Base-by-base conservation (phyloP, 441 rosid genomes). In the Omphalea diandra region DNA sequence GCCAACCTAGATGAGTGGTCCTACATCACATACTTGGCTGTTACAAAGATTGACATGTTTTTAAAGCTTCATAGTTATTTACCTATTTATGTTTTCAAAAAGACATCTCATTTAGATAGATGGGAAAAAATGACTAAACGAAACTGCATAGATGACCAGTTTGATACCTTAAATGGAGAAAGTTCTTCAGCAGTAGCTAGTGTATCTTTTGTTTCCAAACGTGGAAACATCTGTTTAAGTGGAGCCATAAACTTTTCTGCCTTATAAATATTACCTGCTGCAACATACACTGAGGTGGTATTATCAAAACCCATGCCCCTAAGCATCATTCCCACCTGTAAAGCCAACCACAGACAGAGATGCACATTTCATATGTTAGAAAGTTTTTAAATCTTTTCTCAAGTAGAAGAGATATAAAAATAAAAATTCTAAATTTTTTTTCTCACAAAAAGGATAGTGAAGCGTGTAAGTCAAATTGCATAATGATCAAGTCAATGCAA, bases 271-370 rank as follows among this genome's bases (percentile, higher is more conserved):
- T 88, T 86, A 70, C 99, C 99, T 0, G 99, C 96, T 61, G 98
- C 97, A 33, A 89, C 86, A 65, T 88, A 95, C 17, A 95, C 86
- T 59, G 87, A 79, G 26, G 98, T 95, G 58, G 81, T 86, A 72
- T 86, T 93, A 77, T 84, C 84, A 70, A 90, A 95, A 62, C 98
- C 98, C 98, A 95, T 95, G 67, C 98, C 99, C 75, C 99, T 88
- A 67, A 95, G 98, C 97, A 95, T 88, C 95, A 95, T 85, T 66
- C 99, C 99, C 0, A 90, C 99, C 98, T 94, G 78, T 70, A 80
- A 80, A 41, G 71, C 52, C 59, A 68, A 40, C 40, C 61, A 73
- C n/a, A 14, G 20, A 33, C 11, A 66, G 36, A 32, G 15, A 15
- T 67, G 50, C 15, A 43, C n/a, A n/a, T n/a, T n/a, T 27, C 33